Conservation (phyloP, 345 rosid species). For the Brassica incana region DNA sequence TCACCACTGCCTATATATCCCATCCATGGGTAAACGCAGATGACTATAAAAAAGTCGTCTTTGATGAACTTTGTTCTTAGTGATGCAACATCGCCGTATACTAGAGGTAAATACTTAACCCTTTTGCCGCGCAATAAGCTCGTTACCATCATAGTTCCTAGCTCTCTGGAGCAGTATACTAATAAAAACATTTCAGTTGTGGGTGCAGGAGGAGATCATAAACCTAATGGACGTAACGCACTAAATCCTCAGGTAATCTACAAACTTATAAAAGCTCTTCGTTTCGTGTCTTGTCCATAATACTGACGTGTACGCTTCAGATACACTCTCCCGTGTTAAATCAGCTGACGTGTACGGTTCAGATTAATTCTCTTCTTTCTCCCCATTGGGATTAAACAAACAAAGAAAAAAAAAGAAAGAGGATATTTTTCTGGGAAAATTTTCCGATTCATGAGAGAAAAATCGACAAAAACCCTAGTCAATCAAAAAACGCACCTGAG, state of each 20-base stretch:
- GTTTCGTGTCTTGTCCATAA: not conserved
- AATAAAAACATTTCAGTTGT: not conserved
- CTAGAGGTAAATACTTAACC: no score
- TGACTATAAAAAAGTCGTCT: no score
- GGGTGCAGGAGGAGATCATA: not conserved
- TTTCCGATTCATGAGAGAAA: conserved; percentile 1
- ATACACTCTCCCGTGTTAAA: not conserved
- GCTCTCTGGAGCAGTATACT: not conserved
- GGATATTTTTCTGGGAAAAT: conserved; percentile 4
- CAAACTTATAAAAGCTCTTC: not conserved
- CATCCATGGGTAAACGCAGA: no score
- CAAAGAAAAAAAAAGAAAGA: not conserved
- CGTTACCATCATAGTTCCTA: not conserved
- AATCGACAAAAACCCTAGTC: conserved; percentile 15
- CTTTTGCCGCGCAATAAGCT: no score
- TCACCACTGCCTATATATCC: no score
- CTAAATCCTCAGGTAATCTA: not conserved
- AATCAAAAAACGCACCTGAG: not conserved
- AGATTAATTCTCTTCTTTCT: conserved; percentile 14
- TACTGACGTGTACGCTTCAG: not conserved
- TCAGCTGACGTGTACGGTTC: conserved; percentile 34
- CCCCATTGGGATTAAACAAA: not conserved
- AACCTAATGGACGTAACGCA: not conserved
- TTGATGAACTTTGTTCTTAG: no score
- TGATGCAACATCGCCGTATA: no score